phyloP scores from a whole-genome alignment of 257 asterid genomes.

The Ajuga chamaepitys region DNA sequence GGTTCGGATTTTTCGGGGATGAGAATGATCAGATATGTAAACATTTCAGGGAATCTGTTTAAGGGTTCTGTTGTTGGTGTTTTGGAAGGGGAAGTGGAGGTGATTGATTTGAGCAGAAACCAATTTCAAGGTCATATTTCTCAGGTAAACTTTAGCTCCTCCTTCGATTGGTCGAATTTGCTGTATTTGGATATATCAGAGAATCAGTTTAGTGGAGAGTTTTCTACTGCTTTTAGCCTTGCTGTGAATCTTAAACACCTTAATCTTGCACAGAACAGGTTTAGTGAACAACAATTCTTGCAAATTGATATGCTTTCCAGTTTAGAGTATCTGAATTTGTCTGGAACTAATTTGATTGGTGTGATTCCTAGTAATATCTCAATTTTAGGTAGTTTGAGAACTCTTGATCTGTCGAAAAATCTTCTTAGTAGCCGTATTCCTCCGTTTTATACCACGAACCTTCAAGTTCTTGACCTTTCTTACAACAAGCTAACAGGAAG shows the following conservation, averaged over 20 bases:
- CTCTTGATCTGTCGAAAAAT: conserved; percentile 70
- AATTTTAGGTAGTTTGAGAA: conserved; percentile 41
- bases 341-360: conserved; percentile 63
- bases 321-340: conserved; percentile 73
- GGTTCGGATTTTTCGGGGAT: conserved; percentile 52
- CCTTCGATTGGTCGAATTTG: conserved; percentile 55
- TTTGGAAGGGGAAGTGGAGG: conserved; percentile 57
- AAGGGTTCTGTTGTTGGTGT: conserved; percentile 64
- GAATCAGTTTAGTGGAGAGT: conserved; percentile 71
- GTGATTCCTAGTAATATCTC: conserved; percentile 51
- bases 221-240: conserved; percentile 34
- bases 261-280: conserved; percentile 81
- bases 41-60: conserved; percentile 65
- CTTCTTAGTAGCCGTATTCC: conserved; percentile 50
- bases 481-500: conserved; percentile 69
- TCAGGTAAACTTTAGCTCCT: conserved; percentile 59
- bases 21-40: conserved; percentile 38
- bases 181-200: conserved; percentile 72
- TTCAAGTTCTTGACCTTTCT: conserved; percentile 68
- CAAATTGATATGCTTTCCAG: conserved; percentile 36
- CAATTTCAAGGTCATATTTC: conserved; percentile 75
- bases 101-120: conserved; percentile 85
- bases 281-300: conserved; percentile 39
- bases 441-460: conserved; percentile 24
- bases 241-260: conserved; percentile 59